Base-by-base conservation (phyloP, 2,329 filamentous ascomycete species). In the Anisogramma anomala region DNA sequence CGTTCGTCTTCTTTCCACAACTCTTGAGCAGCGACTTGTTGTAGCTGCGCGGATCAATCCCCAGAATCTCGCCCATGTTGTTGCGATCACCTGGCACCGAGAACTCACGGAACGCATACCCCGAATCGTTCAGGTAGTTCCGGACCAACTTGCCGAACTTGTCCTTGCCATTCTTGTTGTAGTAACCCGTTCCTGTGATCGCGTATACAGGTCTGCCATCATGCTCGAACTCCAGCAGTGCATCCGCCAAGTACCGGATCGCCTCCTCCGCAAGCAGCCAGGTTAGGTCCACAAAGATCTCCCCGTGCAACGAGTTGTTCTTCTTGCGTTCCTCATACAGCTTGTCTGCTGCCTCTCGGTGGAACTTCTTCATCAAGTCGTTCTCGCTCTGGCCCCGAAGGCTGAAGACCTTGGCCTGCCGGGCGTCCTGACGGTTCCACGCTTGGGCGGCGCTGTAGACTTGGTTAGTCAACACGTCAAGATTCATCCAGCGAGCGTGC, bases 181-280 rank as follows among this genome's bases (percentile, higher is more conserved):
- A 91, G 56, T 96, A 88, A 3, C 89, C 91, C 1, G 89, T 96
- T 33, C 91, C 91, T 1, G 88, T 95, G 58, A 98, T 96, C 50
- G 88, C 88, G 58, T 96, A 98, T 31, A 98, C 74, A 3, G 89
- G 84, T 17, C 79, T 74, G 26, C 71, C 72, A 51, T 83, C 78
- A 50, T 77, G 71, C 50, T 71, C 74, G 55, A 95, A 91, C 55
- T 93, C 85, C 47, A 88, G 69, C 17, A 98, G 77, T 28, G 93
- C 83, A 49, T 82, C 81, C 60, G 91, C 86, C 3, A 98, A 74
- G 54, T 96, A 96, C 50, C 91, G 84, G 30, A 96, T 86, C 4
- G 89, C 91, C 66, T 98, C 91, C 56, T 96, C 89, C 0, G 91
- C 87, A 55, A 96, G 91, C n/a, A 98, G 74, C n/a, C 91, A 91